phyloP scores from a whole-genome alignment of 495 filamentous ascomycete species.

The Aspergillus ellipticus region DNA sequence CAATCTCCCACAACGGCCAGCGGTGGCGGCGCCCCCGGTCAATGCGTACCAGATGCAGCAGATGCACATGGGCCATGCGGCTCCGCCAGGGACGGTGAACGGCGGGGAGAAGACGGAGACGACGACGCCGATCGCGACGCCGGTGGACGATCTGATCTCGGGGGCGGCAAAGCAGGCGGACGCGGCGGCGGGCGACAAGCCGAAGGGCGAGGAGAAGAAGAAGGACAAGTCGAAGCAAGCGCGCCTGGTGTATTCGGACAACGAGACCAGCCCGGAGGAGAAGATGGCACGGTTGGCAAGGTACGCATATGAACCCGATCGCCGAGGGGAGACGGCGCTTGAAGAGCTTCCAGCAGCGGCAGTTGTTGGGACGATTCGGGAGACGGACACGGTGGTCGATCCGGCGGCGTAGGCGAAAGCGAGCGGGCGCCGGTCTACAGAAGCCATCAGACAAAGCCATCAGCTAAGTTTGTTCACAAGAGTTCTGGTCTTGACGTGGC shows the following conservation, averaged over 20 bases:
- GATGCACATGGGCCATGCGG: slow-evolving; percentile 61
- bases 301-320: slow-evolving; percentile 66
- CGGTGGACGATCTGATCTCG: slow-evolving; percentile 61
- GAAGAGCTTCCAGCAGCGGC: slow-evolving; percentile 35
- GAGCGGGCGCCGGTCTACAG: background rate
- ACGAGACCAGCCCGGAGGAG: slow-evolving; percentile 79
- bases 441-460: background rate
- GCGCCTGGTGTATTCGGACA: slow-evolving; percentile 75
- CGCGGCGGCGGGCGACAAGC: slow-evolving; percentile 23
- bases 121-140: slow-evolving; percentile 38
- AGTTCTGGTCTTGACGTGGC: background rate
- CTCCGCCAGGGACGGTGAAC: slow-evolving; percentile 28
- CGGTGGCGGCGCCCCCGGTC: slow-evolving; percentile 53
- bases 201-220: slow-evolving; percentile 50
- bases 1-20: slow-evolving; percentile 62
- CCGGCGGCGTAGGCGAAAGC: slow-evolving; percentile 19
- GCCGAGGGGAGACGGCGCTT: slow-evolving; percentile 30
- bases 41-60: slow-evolving; percentile 59
- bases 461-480: slow-evolving; percentile 44
- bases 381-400: slow-evolving; percentile 37
- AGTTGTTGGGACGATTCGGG: slow-evolving; percentile 32
- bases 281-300: slow-evolving; percentile 74
- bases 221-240: slow-evolving; percentile 60
- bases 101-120: slow-evolving; percentile 37
- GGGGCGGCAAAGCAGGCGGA: slow-evolving; percentile 34